Percentiles rank a stretch among this genome's conserved stretches.
phyloP scores from a whole-genome alignment of 805 yeast genomes.

The Kuraishia ogatae region DNA sequence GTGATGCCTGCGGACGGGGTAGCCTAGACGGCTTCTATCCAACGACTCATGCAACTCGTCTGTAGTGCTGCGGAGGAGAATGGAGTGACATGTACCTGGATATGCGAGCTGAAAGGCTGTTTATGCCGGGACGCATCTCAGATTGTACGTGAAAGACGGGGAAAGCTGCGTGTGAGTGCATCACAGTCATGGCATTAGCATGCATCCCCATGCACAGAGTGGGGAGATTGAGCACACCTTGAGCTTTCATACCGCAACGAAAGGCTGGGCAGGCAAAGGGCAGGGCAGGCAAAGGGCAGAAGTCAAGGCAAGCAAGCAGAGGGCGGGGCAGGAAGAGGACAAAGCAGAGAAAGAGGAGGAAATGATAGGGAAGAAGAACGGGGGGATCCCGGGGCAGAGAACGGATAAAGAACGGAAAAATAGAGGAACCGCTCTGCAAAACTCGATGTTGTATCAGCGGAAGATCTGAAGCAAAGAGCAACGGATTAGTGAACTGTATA shows the following conservation, averaged over 20 bases:
- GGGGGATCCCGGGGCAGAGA: no score
- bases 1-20: no score
- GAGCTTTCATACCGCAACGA: no score
- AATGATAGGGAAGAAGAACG: no score
- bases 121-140: background rate
- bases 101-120: background rate
- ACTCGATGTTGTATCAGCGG: no score
- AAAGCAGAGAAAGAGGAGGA: no score
- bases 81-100: background rate
- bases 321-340: background rate
- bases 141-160: background rate
- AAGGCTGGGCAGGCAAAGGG: background rate
- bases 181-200: background rate
- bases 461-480: no score
- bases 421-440: no score
- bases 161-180: background rate
- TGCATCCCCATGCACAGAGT: background rate
- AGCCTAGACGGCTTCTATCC: no score
- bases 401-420: no score
- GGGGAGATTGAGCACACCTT: no score
- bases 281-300: background rate
- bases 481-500: no score
- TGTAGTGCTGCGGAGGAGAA: background rate
- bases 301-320: background rate
- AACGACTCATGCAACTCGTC: background rate